Evolutionary conservation across 257 asterid genomes (phyloP).

Genomic region (Rhazya stricta): DNA sequence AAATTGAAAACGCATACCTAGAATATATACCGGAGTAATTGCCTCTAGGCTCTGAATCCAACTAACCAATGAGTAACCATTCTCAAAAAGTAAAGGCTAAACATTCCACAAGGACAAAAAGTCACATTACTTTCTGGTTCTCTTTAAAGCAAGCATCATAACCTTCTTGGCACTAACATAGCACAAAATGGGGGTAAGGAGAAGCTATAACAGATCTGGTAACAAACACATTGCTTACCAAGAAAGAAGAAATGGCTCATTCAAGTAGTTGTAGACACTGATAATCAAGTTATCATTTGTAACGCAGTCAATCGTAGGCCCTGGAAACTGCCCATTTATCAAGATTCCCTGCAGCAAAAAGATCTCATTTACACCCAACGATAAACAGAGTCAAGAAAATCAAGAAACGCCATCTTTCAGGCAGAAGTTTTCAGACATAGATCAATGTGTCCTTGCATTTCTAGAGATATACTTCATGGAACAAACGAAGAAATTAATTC

Average conservation of each 20-base stretch:
- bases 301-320: conserved; percentile 88
- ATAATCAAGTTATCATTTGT: conserved; percentile 91
- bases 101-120: neutral
- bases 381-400: conserved; percentile 8
- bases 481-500: neutral
- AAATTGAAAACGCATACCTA: neutral
- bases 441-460: neutral
- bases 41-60: neutral
- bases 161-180: neutral
- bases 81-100: neutral
- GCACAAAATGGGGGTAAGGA: neutral
- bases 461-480: neutral
- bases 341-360: conserved; percentile 67
- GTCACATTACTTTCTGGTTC: neutral
- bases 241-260: conserved; percentile 89
- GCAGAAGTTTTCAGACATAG: neutral
- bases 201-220: conserved; percentile 17
- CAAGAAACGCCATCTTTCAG: conserved; percentile 15
- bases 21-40: neutral
- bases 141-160: neutral
- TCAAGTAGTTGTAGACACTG: conserved; percentile 74
- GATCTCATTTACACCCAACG: conserved; percentile 16
- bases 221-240: conserved; percentile 43
- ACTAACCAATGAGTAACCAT: neutral
- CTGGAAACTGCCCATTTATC: conserved; percentile 97